These are phyloP conservation scores for Fusarium palustre DNA, from an alignment of 2,329 filamentous ascomycete species.

Conservation along the genomic window DNA sequence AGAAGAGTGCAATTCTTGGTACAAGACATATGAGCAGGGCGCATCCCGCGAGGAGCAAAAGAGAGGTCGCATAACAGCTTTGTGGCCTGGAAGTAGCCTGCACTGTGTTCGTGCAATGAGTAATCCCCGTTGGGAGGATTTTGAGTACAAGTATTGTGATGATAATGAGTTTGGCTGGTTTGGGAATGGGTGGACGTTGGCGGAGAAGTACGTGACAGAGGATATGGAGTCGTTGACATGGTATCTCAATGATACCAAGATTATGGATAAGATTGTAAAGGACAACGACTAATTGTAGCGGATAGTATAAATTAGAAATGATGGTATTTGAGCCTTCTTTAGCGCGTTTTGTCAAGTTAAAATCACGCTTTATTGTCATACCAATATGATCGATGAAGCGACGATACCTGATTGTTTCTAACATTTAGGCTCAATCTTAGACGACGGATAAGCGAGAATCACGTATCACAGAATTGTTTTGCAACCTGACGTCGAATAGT, in stretches of 20 bases:
- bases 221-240: slow-evolving; percentile 21
- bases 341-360: not conserved
- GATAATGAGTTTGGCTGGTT: slow-evolving; percentile 27
- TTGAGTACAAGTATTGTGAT: slow-evolving; percentile 19
- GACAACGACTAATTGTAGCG: no score
- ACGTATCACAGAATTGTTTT: not conserved
- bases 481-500: not conserved
- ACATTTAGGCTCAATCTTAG: not conserved
- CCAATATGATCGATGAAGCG: not conserved
- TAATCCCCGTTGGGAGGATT: slow-evolving; percentile 18
- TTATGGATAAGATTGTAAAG: not conserved
- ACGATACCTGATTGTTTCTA: not conserved
- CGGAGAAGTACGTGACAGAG: slow-evolving; percentile 15
- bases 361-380: not conserved
- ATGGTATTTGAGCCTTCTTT: not conserved
- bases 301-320: not conserved
- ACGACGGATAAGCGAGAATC: no score
- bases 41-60: slow-evolving; percentile 16
- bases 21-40: slow-evolving; percentile 14
- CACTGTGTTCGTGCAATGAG: slow-evolving; percentile 16
- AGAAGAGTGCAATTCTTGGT: slow-evolving; percentile 26
- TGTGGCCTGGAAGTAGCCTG: slow-evolving; percentile 20
- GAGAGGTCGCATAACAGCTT: not conserved
- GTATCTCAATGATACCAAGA: slow-evolving; percentile 20
- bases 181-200: slow-evolving; percentile 20